phyloP scores from a whole-genome alignment of 306 rosid genomes.

The Prunus dulcis region DNA sequence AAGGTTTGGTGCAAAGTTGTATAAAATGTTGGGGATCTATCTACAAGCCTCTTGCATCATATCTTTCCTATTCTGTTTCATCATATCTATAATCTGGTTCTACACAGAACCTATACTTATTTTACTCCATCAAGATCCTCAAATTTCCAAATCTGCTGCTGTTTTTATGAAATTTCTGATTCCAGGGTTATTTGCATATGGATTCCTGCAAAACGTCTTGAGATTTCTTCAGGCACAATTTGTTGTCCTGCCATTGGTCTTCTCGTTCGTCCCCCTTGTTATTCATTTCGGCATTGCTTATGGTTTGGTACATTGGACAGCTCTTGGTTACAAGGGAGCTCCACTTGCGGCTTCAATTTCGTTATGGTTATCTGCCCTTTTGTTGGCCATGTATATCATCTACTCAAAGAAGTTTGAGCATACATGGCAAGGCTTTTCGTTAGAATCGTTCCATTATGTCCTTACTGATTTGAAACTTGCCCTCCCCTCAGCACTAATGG shows the following conservation, averaged over 20 bases:
- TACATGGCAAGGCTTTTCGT: slow-evolving; percentile 81
- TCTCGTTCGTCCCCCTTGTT: slow-evolving; percentile 42
- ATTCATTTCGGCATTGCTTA: slow-evolving; percentile 52
- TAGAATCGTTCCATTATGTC: slow-evolving; percentile 40
- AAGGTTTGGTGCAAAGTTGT: slow-evolving; percentile 68
- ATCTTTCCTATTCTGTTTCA: slow-evolving; percentile 43
- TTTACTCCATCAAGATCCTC: slow-evolving; percentile 56
- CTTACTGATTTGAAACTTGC: slow-evolving; percentile 58
- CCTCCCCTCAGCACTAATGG: slow-evolving; percentile 78
- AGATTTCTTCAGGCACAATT: slow-evolving; percentile 62
- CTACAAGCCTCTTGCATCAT: slow-evolving; percentile 71
- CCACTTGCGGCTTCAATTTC: slow-evolving; percentile 64
- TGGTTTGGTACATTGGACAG: slow-evolving; percentile 45
- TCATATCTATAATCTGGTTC: slow-evolving; percentile 47
- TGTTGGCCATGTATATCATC: slow-evolving; percentile 43
- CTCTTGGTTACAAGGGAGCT: slow-evolving; percentile 59
- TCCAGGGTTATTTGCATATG: slow-evolving; percentile 67
- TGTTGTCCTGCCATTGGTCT: not conserved
- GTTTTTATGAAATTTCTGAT: slow-evolving; percentile 49
- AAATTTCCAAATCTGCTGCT: slow-evolving; percentile 52
- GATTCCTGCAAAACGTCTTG: slow-evolving; percentile 58
- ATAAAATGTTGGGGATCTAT: slow-evolving; percentile 62
- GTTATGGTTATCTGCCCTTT: slow-evolving; percentile 49
- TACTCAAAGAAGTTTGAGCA: slow-evolving; percentile 39
- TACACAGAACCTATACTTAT: slow-evolving; percentile 56